These are phyloP conservation scores for Teunomyces kruisii DNA, from an alignment of 805 yeast genomes.

Conservation along the genomic window DNA sequence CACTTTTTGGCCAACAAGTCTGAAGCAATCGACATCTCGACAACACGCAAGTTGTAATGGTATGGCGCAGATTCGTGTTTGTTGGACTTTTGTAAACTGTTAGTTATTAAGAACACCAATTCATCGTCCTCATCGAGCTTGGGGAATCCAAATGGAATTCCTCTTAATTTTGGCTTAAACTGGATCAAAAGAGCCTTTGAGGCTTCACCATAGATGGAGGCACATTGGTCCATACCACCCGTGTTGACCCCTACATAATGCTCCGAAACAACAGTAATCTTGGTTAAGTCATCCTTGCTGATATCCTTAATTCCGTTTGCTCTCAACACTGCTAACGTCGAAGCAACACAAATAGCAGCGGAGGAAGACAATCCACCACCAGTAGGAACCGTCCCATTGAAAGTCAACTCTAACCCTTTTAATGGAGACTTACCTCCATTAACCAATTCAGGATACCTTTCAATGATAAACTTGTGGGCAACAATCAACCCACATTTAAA, in stretches of 20 bases:
- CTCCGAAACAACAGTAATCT: conserved; percentile 63
- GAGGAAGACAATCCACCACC: conserved; percentile 72
- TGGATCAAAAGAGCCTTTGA: conserved; percentile 59
- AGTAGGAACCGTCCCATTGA: conserved; percentile 68
- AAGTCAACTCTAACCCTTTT: conserved; percentile 51
- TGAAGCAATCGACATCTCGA: conserved; percentile 69
- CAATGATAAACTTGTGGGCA: conserved; percentile 49
- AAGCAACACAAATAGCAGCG: conserved; percentile 69
- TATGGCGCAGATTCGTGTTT: conserved; percentile 70
- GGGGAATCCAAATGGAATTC: conserved; percentile 56
- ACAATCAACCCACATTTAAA: conserved; percentile 65
- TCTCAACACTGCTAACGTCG: conserved; percentile 55
- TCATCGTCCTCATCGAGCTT: conserved; percentile 34
- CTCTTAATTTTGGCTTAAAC: conserved; percentile 58
- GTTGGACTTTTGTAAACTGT: conserved; percentile 61
- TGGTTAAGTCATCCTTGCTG: conserved; percentile 52
- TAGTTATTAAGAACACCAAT: conserved; percentile 59
- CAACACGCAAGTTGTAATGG: conserved; percentile 69
- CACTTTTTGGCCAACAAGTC: conserved; percentile 52
- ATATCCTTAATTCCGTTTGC: conserved; percentile 48
- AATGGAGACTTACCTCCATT: conserved; percentile 22
- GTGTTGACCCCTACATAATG: conserved; percentile 73
- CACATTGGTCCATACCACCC: conserved; percentile 82
- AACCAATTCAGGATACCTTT: conserved; percentile 26
- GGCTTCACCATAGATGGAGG: conserved; percentile 62